Evolutionary conservation across 140 eudicot genomes (phyloP).

Genomic region (Ambrosia hybrid): DNA sequence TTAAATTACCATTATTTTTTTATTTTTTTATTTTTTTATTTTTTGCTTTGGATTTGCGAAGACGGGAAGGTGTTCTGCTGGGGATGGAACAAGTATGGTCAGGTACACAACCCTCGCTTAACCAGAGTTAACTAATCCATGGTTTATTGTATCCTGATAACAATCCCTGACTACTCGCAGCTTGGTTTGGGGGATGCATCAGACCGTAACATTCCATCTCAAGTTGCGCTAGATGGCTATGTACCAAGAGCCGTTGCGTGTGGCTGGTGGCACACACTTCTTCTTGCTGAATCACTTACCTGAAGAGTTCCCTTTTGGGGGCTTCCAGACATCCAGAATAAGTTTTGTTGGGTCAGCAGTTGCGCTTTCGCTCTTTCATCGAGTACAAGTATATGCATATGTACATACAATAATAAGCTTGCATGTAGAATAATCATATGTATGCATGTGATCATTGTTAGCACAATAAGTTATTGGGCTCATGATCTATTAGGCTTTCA

Average conservation of each 20-base stretch:
- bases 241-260: slow-evolving; percentile 68
- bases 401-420: slow-evolving; percentile 28
- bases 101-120: slow-evolving; percentile 40
- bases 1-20: slow-evolving; percentile 15
- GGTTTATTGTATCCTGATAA: neutral
- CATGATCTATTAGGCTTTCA: too few relatives aligned
- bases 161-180: slow-evolving; percentile 30
- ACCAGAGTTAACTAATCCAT: neutral
- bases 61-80: slow-evolving; percentile 87
- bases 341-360: slow-evolving; percentile 72
- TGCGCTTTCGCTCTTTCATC: slow-evolving; percentile 18
- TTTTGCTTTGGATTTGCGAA: slow-evolving; percentile 25
- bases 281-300: slow-evolving; percentile 62
- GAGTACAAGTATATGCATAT: slow-evolving; percentile 27
- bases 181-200: slow-evolving; percentile 89
- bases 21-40: too few relatives aligned
- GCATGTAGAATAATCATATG: slow-evolving; percentile 19
- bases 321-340: neutral
- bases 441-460: slow-evolving; percentile 25
- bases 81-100: slow-evolving; percentile 99
- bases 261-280: slow-evolving; percentile 99
- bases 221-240: slow-evolving; percentile 58
- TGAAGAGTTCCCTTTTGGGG: slow-evolving; percentile 6
- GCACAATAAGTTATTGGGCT: too few relatives aligned
- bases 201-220: slow-evolving; percentile 78